phyloP scores from a whole-genome alignment of 2,329 filamentous ascomycete species.

The Exserohilum rostratum region DNA sequence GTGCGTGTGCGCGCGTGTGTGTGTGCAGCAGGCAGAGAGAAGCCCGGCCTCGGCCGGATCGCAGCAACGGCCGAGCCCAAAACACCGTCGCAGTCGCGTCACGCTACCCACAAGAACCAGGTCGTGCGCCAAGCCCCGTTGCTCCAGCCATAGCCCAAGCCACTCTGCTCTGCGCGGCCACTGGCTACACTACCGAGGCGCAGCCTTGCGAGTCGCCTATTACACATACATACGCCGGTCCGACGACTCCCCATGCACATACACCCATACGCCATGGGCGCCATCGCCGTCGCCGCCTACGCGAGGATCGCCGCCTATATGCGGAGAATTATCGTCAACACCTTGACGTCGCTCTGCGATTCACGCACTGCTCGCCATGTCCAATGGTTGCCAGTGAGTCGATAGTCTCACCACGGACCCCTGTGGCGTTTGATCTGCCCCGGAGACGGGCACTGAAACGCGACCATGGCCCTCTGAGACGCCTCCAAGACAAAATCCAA shows the following conservation, averaged over 20 bases:
- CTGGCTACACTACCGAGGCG: too few relatives aligned
- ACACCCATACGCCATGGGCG: too few relatives aligned
- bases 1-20: not conserved
- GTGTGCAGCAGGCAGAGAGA: not conserved
- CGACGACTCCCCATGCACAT: too few relatives aligned
- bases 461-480: slow-evolving; percentile 41
- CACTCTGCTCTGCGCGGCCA: too few relatives aligned
- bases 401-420: slow-evolving; percentile 31
- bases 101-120: slow-evolving; percentile 5
- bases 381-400: slow-evolving; percentile 22
- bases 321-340: slow-evolving; percentile 19
- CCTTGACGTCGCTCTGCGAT: slow-evolving; percentile 5
- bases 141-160: slow-evolving; percentile 7
- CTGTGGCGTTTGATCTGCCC: slow-evolving; percentile 35
- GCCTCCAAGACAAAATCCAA: slow-evolving; percentile 40
- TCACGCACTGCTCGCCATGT: slow-evolving; percentile 1
- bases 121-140: slow-evolving; percentile 7
- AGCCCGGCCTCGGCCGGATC: slow-evolving; percentile 13
- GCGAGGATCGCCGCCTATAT: slow-evolving; percentile 16
- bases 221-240: too few relatives aligned
- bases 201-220: slow-evolving; percentile 13
- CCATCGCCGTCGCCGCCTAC: not conserved
- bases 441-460: slow-evolving; percentile 45
- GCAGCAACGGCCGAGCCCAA: slow-evolving; percentile 4
- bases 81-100: slow-evolving; percentile 9